Conservation (phyloP, 306 rosid genomes). For the Inga leiocalycina region DNA sequence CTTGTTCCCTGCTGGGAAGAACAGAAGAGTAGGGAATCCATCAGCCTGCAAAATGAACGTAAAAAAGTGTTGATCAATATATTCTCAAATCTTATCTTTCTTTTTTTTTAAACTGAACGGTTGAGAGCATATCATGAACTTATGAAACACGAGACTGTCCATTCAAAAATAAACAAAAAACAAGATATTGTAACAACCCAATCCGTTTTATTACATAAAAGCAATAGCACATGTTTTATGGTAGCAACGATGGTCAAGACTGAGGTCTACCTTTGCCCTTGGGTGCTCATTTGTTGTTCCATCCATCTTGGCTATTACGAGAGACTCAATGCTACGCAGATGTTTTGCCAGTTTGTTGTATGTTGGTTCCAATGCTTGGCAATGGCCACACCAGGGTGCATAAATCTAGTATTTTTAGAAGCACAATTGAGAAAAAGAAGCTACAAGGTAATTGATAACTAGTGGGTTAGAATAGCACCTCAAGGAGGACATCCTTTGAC, state of each 20-base stretch:
- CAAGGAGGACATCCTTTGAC: conserved; percentile 98
- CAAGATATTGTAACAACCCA: background rate
- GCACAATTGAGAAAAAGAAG: conserved; percentile 26
- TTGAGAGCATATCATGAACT: background rate
- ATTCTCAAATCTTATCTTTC: background rate
- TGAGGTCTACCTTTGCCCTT: conserved; percentile 82
- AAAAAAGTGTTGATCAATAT: background rate
- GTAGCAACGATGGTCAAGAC: conserved; percentile 3
- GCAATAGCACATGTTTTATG: conserved; percentile 36
- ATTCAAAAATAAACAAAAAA: background rate
- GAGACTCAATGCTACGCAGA: conserved; percentile 72
- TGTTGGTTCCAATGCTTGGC: conserved; percentile 91
- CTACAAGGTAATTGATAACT: conserved; percentile 16
- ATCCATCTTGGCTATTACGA: conserved; percentile 97
- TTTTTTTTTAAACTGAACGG: background rate
- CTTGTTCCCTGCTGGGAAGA: conserved; percentile 53
- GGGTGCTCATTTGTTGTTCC: conserved; percentile 99
- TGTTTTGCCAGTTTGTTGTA: conserved; percentile 93
- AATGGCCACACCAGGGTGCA: conserved; percentile 99
- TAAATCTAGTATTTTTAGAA: conserved; percentile 61
- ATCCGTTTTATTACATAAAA: conserved; percentile 15
- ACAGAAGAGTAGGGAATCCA: conserved; percentile 54
- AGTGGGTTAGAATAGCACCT: conserved; percentile 51
- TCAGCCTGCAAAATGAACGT: conserved; percentile 44
- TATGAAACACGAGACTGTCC: background rate